A percentile compares a stretch with the other conserved stretches of the same genome.
Evolutionary conservation across 192 early-diverging fungal species (phyloP).

Genomic region (Coemansia sp.): DNA sequence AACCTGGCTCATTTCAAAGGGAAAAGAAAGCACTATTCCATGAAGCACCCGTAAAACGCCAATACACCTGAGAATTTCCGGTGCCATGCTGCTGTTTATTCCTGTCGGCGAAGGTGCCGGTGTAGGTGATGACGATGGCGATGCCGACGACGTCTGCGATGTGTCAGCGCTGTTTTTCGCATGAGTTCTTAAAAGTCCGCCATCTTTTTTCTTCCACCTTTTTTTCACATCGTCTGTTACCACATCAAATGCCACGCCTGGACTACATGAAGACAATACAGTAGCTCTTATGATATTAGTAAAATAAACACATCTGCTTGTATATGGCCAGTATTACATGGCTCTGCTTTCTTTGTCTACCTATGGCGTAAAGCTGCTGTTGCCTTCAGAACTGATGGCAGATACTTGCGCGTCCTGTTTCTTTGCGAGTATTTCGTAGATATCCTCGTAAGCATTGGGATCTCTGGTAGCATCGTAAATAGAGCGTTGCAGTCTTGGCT

Average conservation of each 20-base stretch:
- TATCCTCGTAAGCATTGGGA: background rate
- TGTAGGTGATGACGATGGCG: background rate
- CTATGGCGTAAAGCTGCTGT: background rate
- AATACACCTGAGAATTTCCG: slow-evolving; percentile 5
- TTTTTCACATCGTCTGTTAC: background rate
- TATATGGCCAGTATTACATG: background rate
- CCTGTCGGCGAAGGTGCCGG: background rate
- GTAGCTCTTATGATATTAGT: background rate
- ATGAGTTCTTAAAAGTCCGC: background rate
- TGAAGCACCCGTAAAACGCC: slow-evolving; percentile 24
- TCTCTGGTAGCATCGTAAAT: background rate
- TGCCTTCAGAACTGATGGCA: background rate
- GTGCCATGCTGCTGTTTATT: slow-evolving; percentile 4
- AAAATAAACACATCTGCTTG: background rate
- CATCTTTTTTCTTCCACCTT: background rate
- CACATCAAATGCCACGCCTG: background rate
- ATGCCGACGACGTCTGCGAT: background rate
- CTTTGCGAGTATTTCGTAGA: background rate
- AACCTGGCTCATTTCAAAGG: slow-evolving; percentile 12
- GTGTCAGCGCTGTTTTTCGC: background rate
- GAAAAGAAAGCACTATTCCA: slow-evolving; percentile 25
- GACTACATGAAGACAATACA: background rate
- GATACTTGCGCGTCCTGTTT: background rate
- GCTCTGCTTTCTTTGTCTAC: background rate
- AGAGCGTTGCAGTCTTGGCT: background rate